Evolutionary conservation across 2,329 filamentous ascomycete species (phyloP).

Genomic region (Tolypocladium ophioglossoides): DNA sequence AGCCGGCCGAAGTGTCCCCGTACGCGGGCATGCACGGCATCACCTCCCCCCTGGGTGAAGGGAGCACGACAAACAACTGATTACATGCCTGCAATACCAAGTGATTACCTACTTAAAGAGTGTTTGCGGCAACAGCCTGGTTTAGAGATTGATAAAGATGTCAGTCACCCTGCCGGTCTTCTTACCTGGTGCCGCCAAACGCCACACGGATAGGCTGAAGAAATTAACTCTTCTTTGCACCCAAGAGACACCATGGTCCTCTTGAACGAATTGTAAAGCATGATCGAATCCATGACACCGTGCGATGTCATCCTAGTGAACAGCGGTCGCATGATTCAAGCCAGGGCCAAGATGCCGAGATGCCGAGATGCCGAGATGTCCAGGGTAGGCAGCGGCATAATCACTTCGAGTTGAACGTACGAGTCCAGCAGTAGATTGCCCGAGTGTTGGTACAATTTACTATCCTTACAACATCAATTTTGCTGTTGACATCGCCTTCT

Average conservation of each 20-base stretch:
- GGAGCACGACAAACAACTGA: neutral
- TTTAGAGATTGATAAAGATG: too few relatives aligned
- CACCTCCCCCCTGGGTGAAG: slow-evolving; percentile 12
- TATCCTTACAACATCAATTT: neutral
- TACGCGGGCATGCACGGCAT: slow-evolving; percentile 58
- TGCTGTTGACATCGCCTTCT: neutral
- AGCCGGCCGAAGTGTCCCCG: slow-evolving; percentile 42
- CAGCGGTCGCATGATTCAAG: neutral
- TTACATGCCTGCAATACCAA: too few relatives aligned
- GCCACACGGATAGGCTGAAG: too few relatives aligned
- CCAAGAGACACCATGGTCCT: too few relatives aligned
- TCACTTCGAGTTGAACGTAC: neutral
- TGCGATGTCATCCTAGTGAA: neutral
- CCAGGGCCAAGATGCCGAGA: too few relatives aligned
- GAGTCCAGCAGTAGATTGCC: neutral
- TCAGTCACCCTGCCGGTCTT: too few relatives aligned
- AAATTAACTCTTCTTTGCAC: too few relatives aligned
- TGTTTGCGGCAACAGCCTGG: too few relatives aligned
- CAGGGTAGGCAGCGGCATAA: neutral
- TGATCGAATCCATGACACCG: too few relatives aligned
- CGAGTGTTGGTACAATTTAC: neutral
- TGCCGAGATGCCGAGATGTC: neutral
- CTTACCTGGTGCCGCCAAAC: too few relatives aligned
- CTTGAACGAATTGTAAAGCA: too few relatives aligned
- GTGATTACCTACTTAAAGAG: too few relatives aligned